Conservation (phyloP, 352 stramenopile species). For the Phytophthora aleatoria region DNA sequence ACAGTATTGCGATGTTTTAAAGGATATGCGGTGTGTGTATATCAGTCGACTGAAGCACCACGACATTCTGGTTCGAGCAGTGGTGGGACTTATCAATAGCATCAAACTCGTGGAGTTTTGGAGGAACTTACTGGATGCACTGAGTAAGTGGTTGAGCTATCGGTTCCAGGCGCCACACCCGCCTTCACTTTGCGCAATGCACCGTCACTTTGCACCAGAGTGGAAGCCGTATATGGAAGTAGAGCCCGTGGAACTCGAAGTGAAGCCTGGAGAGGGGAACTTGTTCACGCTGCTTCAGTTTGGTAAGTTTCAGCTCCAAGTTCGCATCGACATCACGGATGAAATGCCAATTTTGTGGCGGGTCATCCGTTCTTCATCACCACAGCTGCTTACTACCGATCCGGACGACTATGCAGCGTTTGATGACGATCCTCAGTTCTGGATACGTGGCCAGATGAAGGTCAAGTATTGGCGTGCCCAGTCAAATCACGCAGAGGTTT, state of each 20-base stretch:
- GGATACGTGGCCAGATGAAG: conserved; percentile 45
- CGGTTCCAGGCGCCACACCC: conserved; percentile 26
- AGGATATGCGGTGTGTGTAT: conserved; percentile 16
- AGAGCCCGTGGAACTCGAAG: conserved; percentile 22
- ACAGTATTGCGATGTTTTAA: conserved; percentile 26
- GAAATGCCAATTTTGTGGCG: conserved; percentile 53
- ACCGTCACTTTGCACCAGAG: conserved; percentile 49
- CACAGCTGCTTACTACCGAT: conserved; percentile 17
- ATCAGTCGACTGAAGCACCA: conserved; percentile 29
- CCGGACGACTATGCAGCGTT: conserved; percentile 19
- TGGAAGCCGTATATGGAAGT: conserved; percentile 41
- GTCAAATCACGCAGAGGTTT: conserved; percentile 12
- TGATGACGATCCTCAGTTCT: conserved; percentile 33
- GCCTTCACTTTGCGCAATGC: conserved; percentile 51
- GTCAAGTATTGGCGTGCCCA: conserved; percentile 38
- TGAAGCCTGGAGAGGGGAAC: conserved; percentile 17
- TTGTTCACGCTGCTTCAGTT: conserved; percentile 40
- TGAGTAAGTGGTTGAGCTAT: conserved; percentile 30
- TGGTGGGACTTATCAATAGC: conserved; percentile 52
- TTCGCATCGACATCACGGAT: conserved; percentile 42
- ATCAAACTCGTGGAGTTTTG: conserved; percentile 52
- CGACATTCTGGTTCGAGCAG: conserved; percentile 36
- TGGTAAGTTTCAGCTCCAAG: conserved; percentile 48
- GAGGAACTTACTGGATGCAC: conserved; percentile 43
- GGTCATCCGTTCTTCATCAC: conserved; percentile 39